Conservation (phyloP, 2,329 filamentous ascomycete genomes). For the Trichoderma koningiopsis region DNA sequence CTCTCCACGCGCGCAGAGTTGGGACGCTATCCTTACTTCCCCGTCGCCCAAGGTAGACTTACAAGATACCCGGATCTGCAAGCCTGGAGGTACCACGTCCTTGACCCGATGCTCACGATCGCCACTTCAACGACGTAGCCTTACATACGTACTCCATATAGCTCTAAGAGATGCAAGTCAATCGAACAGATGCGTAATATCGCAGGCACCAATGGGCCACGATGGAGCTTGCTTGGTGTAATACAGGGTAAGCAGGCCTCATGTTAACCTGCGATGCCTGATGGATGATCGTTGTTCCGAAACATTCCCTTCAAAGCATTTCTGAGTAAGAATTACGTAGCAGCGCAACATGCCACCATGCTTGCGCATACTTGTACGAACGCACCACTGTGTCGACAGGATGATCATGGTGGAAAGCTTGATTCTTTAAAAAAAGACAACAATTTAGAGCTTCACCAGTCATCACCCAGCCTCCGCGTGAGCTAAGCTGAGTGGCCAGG, state of each 20-base stretch:
- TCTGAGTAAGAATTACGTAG: neutral
- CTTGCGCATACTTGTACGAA: neutral
- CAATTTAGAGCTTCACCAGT: neutral
- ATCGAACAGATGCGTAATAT: conserved; percentile 1
- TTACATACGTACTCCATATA: too few species aligned
- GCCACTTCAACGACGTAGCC: neutral
- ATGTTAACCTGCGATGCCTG: neutral
- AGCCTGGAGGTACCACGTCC: conserved; percentile 3
- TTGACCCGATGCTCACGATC: conserved; percentile 1
- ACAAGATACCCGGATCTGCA: neutral
- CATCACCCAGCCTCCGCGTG: neutral
- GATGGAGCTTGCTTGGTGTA: neutral
- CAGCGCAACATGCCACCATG: neutral
- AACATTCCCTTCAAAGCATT: neutral
- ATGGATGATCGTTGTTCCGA: conserved; percentile 3
- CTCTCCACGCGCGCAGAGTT: neutral
- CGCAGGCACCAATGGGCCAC: neutral
- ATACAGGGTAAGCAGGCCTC: conserved; percentile 7
- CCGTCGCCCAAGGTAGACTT: neutral
- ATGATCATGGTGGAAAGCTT: neutral
- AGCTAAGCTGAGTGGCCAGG: neutral
- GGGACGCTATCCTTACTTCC: neutral
- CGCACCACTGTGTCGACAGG: neutral
- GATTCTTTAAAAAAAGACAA: neutral
- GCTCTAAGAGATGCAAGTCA: neutral